Percentiles rank a stretch among this genome's conserved stretches.
These are phyloP conservation scores for Penicillium carneum DNA, from an alignment of 2,329 filamentous ascomycete species.

Conservation along the genomic window DNA sequence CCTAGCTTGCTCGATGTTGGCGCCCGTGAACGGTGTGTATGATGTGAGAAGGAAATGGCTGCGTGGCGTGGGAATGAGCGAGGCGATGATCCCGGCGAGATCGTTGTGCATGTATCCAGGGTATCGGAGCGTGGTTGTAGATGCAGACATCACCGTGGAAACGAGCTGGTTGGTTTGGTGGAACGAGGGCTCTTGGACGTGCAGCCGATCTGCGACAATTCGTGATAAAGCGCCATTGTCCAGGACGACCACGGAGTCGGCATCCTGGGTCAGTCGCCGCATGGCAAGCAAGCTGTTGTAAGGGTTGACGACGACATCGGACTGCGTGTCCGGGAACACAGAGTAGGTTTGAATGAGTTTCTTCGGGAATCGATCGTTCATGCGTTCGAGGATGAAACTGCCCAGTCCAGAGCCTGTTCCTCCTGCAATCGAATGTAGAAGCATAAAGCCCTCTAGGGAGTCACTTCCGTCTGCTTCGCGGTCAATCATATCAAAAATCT, in stretches of 20 bases:
- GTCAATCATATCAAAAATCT: constrained; percentile 99
- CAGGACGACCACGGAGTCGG: constrained; percentile 94
- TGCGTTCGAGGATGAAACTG: constrained; percentile 89
- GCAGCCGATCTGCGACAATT: constrained; percentile 91
- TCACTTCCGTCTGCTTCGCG: constrained; percentile 97
- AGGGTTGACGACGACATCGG: constrained; percentile 94
- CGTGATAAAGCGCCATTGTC: constrained; percentile 93
- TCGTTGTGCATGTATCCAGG: constrained; percentile 99
- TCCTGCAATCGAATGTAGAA: constrained; percentile 95
- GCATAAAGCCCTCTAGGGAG: constrained; percentile 98
- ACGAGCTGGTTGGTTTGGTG: constrained; percentile 97
- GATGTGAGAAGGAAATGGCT: constrained; percentile 99
- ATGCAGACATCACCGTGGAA: constrained; percentile 97
- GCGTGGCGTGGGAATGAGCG: constrained; percentile 91
- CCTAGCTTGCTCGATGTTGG: constrained; percentile 95
- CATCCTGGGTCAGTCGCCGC: constrained; percentile 89
- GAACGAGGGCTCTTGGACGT: constrained; percentile 94
- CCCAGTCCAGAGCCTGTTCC: constrained; percentile 96
- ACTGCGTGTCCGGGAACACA: constrained; percentile 91
- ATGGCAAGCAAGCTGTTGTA: constrained; percentile 97
- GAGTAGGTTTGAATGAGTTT: constrained; percentile 99
- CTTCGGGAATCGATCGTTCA: constrained; percentile 97
- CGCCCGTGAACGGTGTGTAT: constrained; percentile 95
- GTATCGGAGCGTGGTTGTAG: constrained; percentile 93
- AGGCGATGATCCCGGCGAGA: constrained; percentile 93